These are phyloP conservation scores for Quercus suber DNA, from an alignment of 306 rosid species.

Conservation along the genomic window DNA sequence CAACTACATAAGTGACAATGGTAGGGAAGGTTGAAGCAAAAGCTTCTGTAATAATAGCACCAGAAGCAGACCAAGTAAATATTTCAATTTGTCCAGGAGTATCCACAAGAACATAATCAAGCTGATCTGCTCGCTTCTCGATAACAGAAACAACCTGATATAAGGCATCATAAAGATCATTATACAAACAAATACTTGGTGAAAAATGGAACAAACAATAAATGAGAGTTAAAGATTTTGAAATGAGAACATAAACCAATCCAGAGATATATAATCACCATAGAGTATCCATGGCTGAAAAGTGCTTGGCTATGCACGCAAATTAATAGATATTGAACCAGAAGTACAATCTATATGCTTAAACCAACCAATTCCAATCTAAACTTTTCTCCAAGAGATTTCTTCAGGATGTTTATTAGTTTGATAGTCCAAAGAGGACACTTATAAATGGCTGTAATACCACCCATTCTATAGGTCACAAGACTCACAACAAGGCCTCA, in stretches of 20 bases:
- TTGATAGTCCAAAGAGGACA: neutral
- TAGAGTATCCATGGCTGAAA: neutral
- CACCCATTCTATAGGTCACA: neutral
- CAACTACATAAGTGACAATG: slow-evolving; percentile 72
- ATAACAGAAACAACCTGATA: slow-evolving; percentile 78
- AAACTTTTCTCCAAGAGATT: neutral
- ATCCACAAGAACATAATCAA: slow-evolving; percentile 92
- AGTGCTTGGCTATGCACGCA: neutral
- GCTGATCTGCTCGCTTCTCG: slow-evolving; percentile 83
- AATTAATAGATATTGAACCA: neutral
- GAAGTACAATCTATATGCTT: neutral
- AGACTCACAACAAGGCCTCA: neutral
- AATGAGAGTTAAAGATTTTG: neutral
- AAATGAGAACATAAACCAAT: neutral
- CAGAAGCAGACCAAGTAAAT: slow-evolving; percentile 98
- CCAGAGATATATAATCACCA: neutral
- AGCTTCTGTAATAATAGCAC: slow-evolving; percentile 95
- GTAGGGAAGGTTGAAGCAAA: slow-evolving; percentile 99
- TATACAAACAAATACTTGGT: neutral
- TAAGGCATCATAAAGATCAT: slow-evolving; percentile 3
- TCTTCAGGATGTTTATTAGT: neutral
- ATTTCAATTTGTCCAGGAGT: slow-evolving; percentile 98
- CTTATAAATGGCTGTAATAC: neutral
- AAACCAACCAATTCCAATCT: neutral
- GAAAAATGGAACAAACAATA: slow-evolving; percentile 5